Conservation (phyloP, 1,284 basidiomycete genomes). For the Thelephora terrestris region DNA sequence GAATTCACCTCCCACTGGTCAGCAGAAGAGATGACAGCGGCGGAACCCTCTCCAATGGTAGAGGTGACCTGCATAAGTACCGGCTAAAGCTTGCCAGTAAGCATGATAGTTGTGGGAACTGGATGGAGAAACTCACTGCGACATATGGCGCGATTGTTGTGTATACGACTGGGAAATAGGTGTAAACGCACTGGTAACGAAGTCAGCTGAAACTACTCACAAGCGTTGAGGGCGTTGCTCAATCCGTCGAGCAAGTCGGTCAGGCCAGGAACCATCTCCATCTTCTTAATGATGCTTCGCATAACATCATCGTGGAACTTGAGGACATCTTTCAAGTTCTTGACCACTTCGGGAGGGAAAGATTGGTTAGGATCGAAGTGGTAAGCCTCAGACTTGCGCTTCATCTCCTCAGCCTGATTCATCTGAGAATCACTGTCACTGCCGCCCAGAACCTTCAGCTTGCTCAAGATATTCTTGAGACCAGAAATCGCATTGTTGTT, state of each 20-base stretch:
- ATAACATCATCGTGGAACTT: slow-evolving; percentile 63
- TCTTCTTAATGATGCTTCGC: slow-evolving; percentile 36
- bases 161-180: slow-evolving; percentile 42
- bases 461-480: slow-evolving; percentile 40
- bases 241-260: slow-evolving; percentile 60
- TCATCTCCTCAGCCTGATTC: slow-evolving; percentile 41
- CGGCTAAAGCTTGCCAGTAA: slow-evolving; percentile 30
- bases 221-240: slow-evolving; percentile 53
- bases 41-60: slow-evolving; percentile 53
- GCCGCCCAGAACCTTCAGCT: slow-evolving; percentile 40
- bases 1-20: slow-evolving; percentile 51
- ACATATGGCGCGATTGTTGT: slow-evolving; percentile 63
- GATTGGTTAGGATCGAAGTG: slow-evolving; percentile 48
- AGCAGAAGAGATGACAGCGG: slow-evolving; percentile 59
- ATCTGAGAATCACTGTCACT: slow-evolving; percentile 39
- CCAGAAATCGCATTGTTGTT: slow-evolving; percentile 29
- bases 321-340: slow-evolving; percentile 56
- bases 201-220: slow-evolving; percentile 24
- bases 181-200: slow-evolving; percentile 10
- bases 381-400: slow-evolving; percentile 41
- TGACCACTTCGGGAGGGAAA: slow-evolving; percentile 62
- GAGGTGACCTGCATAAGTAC: slow-evolving; percentile 46
- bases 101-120: not conserved
- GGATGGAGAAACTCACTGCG: slow-evolving; percentile 25
- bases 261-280: slow-evolving; percentile 62